These are phyloP conservation scores for Talaromyces sp. DNA, from an alignment of 2,329 filamentous ascomycete species.

Conservation along the genomic window DNA sequence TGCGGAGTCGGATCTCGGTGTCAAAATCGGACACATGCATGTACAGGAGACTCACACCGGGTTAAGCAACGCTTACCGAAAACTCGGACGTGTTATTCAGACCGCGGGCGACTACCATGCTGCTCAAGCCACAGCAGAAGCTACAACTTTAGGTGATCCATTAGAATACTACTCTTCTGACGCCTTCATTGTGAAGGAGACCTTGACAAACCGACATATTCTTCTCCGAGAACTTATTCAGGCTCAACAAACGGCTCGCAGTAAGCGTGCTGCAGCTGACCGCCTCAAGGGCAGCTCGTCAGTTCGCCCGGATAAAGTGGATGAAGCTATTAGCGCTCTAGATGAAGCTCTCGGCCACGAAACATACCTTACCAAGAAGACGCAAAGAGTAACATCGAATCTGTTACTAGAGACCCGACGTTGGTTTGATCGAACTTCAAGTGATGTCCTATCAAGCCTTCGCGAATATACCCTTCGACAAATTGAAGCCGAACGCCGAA, in stretches of 20 bases:
- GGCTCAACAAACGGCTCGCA: conserved; percentile 80
- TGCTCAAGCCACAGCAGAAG: conserved; percentile 93
- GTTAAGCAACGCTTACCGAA: conserved; percentile 85
- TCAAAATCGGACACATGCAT: conserved; percentile 82
- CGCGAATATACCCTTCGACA: conserved; percentile 91
- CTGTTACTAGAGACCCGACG: conserved; percentile 82
- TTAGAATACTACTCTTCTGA: conserved; percentile 94
- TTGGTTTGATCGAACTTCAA: conserved; percentile 84
- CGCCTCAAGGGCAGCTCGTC: conserved; percentile 82
- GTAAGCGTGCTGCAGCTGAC: conserved; percentile 81
- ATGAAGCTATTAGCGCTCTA: conserved; percentile 88
- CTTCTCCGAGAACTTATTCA: conserved; percentile 89
- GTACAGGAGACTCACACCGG: conserved; percentile 88
- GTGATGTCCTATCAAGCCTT: conserved; percentile 79
- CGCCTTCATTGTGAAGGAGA: conserved; percentile 97
- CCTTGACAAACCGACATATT: conserved; percentile 94
- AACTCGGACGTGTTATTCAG: conserved; percentile 90
- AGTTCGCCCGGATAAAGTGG: conserved; percentile 91
- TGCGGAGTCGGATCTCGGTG: conserved; percentile 88
- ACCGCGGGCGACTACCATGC: conserved; percentile 93
- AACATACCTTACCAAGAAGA: conserved; percentile 78
- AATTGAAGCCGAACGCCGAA: conserved; percentile 92
- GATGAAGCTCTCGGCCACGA: conserved; percentile 86
- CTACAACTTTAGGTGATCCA: conserved; percentile 88
- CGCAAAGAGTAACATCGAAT: conserved; percentile 83